Evolutionary conservation across 2,329 filamentous ascomycete species (phyloP), one percentile per base, ranked within the genome.

Genomic region (Nigrograna mackinnonii): DNA sequence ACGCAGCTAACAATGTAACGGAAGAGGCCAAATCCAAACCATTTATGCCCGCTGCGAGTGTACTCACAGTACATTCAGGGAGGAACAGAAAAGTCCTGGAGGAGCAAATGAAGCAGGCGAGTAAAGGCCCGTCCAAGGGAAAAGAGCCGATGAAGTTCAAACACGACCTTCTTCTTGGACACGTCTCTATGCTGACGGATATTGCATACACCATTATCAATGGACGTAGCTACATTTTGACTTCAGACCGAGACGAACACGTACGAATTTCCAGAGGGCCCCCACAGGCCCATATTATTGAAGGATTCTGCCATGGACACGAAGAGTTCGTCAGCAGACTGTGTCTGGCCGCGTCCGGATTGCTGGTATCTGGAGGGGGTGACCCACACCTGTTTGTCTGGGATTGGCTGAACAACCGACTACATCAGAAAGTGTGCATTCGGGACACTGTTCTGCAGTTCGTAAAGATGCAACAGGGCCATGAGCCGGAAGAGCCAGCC

Each of bases 171-270:
- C 75, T 96, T 6, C 82, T 99, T 1, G 94, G 94, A 11, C 94
- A 99, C 69, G 94, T 99, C 12, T 96, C 92, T 1, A 88, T 97
- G 82, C 81, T 99, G 37, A 96, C 91, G 2, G 85, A 89, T 58
- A 66, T 96, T 38, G 68, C 76, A 2, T 75, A 83, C 31, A 72
- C 70, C n/a, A 61, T 75, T 60, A 63, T 75, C 52, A 49, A 71
- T 54, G 46, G 83, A 46, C 75, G 77, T 40, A 73, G 66, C 37
- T 87, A 85, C 55, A 80, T 89, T 35, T 69, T 89, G 35, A 87
- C 84, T 11, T 78, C 81, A 14, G 85, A 89, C 65, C 77, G 85
- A 46, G 85, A 89, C 60, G 84, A 90, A 68, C 94, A 99, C 69
- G 92, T 99, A 59, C 87, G 94, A 26, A 78, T 96, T 16, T 95